A percentile compares a stretch with the other conserved stretches of the same genome.
Evolutionary conservation across 139 green algal species (phyloP).

Genomic region (Dunaliella sp.): DNA sequence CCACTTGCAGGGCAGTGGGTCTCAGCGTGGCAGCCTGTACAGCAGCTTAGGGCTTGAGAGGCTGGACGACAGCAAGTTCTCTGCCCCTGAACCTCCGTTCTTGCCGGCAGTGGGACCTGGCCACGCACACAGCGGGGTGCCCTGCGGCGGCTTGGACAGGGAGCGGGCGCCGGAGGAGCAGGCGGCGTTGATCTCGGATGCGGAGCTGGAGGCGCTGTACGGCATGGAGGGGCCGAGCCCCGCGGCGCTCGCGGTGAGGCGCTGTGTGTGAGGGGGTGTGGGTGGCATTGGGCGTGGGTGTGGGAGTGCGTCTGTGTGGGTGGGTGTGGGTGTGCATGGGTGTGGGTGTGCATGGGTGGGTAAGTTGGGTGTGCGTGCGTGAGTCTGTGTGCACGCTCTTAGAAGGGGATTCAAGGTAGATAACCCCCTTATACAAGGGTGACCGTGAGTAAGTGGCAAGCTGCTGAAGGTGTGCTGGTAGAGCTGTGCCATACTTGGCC

Average conservation of each 20-base stretch:
- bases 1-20: background rate
- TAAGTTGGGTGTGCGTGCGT: background rate
- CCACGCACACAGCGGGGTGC: too few relatives aligned
- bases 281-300: background rate
- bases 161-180: background rate
- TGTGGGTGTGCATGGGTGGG: background rate
- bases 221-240: background rate
- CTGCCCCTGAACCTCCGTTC: background rate
- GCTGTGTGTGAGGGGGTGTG: background rate
- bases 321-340: background rate
- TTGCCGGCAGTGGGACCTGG: too few relatives aligned
- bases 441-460: background rate
- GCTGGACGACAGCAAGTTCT: background rate
- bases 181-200: constrained; percentile 3
- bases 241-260: background rate
- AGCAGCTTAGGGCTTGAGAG: background rate
- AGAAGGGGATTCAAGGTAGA: background rate
- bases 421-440: background rate
- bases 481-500: background rate
- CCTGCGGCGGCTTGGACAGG: background rate
- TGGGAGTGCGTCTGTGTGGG: background rate
- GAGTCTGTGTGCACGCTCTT: background rate
- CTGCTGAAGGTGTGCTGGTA: background rate
- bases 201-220: constrained; percentile 15
- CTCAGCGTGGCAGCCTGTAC: background rate